A percentile compares a stretch with the other conserved stretches of the same genome.
Evolutionary conservation across 2,329 filamentous ascomycete genomes (phyloP).

Genomic region (Dichotomopilus funicola): DNA sequence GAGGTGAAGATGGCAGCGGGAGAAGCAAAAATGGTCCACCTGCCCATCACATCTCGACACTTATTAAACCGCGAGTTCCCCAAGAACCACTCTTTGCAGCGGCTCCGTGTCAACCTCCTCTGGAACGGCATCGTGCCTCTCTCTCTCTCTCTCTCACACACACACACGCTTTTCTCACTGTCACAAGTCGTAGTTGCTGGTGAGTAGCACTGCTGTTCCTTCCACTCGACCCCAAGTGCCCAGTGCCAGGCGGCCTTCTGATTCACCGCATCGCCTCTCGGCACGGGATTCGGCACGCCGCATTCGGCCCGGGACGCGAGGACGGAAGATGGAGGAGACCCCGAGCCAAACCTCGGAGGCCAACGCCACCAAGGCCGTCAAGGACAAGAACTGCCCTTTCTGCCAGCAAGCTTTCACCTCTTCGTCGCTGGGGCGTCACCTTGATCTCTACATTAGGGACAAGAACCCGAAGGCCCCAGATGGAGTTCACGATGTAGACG

Average conservation of each 20-base stretch:
- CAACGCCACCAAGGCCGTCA: conserved; percentile 48
- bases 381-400: conserved; percentile 85
- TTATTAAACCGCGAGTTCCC: conserved; percentile 2
- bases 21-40: conserved; percentile 16
- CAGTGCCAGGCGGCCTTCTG: no score
- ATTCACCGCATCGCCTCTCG: not conserved
- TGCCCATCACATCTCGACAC: not conserved
- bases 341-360: conserved; percentile 32
- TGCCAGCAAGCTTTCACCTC: conserved; percentile 89
- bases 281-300: not conserved
- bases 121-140: not conserved
- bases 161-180: not conserved
- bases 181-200: not conserved
- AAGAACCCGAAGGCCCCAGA: conserved; percentile 86
- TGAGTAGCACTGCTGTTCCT: not conserved
- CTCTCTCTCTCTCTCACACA: no score
- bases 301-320: not conserved
- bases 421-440: conserved; percentile 84
- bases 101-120: not conserved
- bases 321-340: conserved; percentile 25
- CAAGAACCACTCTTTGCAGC: not conserved
- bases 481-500: conserved; percentile 82
- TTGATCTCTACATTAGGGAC: conserved; percentile 89
- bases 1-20: conserved; percentile 10
- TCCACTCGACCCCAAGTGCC: not conserved